These are phyloP conservation scores for Rhododendron kiyosumense DNA, from an alignment of 148 eudicot species.

Conservation along the genomic window DNA sequence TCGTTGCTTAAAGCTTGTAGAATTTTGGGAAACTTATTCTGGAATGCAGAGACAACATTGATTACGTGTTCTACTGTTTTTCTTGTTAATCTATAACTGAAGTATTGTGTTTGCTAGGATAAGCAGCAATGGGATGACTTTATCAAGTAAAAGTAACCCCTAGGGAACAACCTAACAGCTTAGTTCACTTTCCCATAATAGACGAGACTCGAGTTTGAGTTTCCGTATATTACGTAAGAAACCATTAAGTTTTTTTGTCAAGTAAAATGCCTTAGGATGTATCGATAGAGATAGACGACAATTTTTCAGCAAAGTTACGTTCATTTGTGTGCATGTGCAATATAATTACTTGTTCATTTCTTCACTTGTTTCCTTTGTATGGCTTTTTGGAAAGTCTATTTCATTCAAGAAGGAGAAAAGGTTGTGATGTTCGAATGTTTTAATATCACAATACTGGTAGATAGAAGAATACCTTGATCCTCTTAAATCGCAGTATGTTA, in stretches of 20 bases:
- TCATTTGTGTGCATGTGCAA: not conserved
- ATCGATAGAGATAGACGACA: not conserved
- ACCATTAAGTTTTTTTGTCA: not conserved
- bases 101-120: not conserved
- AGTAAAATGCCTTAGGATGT: not conserved
- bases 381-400: not conserved
- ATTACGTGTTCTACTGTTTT: not conserved
- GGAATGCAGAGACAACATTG: not conserved
- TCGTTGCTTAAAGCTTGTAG: not conserved
- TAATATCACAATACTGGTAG: not conserved
- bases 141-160: not conserved
- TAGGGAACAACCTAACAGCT: not conserved
- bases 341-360: not conserved
- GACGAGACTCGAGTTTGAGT: not conserved
- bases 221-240: not conserved
- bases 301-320: not conserved
- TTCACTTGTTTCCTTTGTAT: slow-evolving; percentile 1
- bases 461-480: not conserved
- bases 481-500: not conserved
- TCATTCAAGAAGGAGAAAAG: not conserved
- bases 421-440: not conserved
- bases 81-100: not conserved
- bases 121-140: not conserved
- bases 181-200: not conserved
- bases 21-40: not conserved